Percentiles rank a stretch among this genome's conserved stretches.
Evolutionary conservation across 768 basidiomycete genomes (phyloP).

Genomic region (Boletales sp.): DNA sequence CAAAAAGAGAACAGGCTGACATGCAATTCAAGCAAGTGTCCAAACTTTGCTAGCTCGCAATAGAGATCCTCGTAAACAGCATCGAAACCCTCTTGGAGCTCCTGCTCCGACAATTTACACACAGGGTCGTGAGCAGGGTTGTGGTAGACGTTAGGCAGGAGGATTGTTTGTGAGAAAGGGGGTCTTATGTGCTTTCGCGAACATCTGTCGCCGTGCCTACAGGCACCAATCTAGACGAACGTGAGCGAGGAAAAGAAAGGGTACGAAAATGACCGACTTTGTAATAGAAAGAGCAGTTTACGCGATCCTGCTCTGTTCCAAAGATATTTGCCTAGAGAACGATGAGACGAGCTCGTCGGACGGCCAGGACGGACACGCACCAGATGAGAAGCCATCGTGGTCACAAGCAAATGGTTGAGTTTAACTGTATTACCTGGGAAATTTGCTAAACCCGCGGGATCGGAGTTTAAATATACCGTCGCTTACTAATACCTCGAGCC

Average conservation of each 20-base stretch:
- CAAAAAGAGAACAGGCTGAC: constrained; percentile 41
- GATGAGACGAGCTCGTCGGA: constrained; percentile 1
- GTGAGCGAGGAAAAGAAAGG: constrained; percentile 1
- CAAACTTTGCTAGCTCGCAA: constrained; percentile 92
- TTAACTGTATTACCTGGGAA: constrained; percentile 8
- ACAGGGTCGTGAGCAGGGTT: constrained; percentile 94
- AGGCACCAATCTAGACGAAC: constrained; percentile 82
- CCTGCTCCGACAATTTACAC: constrained; percentile 83
- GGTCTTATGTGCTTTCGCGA: constrained; percentile 98
- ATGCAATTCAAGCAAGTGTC: constrained; percentile 93
- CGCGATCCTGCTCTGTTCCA: constrained; percentile 90
- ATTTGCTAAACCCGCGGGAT: constrained; percentile 17
- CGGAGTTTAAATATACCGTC: constrained; percentile 16
- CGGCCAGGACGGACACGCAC: constrained; percentile 34
- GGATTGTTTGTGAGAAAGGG: constrained; percentile 94
- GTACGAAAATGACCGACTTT: constrained; percentile 50
- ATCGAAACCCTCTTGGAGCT: constrained; percentile 88
- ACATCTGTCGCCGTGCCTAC: constrained; percentile 96
- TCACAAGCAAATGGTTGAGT: neutral
- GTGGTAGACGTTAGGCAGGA: constrained; percentile 96
- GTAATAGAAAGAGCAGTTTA: constrained; percentile 99
- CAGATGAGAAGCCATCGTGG: constrained; percentile 69
- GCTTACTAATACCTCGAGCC: no score
- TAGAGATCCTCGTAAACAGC: constrained; percentile 95
- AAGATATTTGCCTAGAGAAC: constrained; percentile 82